These are phyloP conservation scores for Perkinsela sp. DNA, from an alignment of 208 protist species.

Conservation along the genomic window DNA sequence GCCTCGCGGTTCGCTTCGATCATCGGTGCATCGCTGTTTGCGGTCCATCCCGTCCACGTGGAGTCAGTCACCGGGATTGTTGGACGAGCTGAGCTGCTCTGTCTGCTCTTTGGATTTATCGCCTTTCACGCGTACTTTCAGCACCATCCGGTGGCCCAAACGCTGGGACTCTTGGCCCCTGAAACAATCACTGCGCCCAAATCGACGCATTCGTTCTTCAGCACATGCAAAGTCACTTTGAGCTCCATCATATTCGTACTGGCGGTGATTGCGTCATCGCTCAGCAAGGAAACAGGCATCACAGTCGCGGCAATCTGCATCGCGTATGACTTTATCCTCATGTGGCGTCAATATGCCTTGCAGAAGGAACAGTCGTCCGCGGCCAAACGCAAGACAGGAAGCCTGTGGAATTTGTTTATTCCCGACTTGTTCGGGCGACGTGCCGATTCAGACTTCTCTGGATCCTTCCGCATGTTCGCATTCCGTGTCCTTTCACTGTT, in stretches of 20 bases:
- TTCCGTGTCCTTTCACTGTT: constrained; percentile 5
- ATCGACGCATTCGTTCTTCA: not conserved
- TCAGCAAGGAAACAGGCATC: constrained; percentile 41
- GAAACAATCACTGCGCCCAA: constrained; percentile 4
- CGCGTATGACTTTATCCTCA: constrained; percentile 14
- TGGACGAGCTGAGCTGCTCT: constrained; percentile 32
- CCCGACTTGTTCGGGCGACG: not conserved
- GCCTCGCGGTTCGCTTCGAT: constrained; percentile 7
- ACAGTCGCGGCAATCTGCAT: constrained; percentile 20
- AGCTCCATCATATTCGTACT: constrained; percentile 7
- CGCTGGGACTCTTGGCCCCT: not conserved
- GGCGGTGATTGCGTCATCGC: constrained; percentile 11
- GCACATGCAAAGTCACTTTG: not conserved
- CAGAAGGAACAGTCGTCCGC: constrained; percentile 1
- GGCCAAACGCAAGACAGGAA: not conserved
- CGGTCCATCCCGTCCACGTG: constrained; percentile 48
- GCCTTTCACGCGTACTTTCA: constrained; percentile 2
- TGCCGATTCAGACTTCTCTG: constrained; percentile 1
- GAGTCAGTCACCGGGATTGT: constrained; percentile 52
- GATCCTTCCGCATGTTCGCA: not conserved
- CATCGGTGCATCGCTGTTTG: constrained; percentile 18
- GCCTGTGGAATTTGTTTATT: not conserved
- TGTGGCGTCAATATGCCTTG: constrained; percentile 6
- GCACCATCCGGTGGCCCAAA: not conserved
- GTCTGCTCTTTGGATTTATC: constrained; percentile 19